Evolutionary conservation across 768 basidiomycete genomes (phyloP).

Genomic region (Tylopilus cervinicoccineus): DNA sequence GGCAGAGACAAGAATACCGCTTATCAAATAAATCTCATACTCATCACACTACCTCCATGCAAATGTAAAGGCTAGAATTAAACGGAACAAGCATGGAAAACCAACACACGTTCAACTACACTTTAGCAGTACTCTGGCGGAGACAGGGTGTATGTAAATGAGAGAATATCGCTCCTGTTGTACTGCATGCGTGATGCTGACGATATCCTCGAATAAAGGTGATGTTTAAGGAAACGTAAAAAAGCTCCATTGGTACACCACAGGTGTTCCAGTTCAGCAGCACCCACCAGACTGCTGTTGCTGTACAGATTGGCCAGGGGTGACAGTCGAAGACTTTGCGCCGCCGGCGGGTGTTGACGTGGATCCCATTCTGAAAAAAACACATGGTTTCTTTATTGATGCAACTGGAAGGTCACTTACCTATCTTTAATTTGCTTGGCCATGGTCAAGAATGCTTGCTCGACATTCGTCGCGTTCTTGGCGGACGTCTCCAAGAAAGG

Average conservation of each 20-base stretch:
- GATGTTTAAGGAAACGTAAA: conserved; percentile 15
- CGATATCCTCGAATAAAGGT: conserved; percentile 22
- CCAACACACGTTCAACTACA: conserved; percentile 25
- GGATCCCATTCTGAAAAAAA: conserved; percentile 68
- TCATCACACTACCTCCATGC: background rate
- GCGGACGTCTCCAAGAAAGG: conserved; percentile 99
- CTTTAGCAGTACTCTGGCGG: conserved; percentile 21
- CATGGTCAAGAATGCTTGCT: conserved; percentile 99
- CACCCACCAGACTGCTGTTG: conserved; percentile 71
- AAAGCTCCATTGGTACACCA: conserved; percentile 15
- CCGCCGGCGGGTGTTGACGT: conserved; percentile 69
- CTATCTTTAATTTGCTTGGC: conserved; percentile 95
- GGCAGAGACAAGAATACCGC: background rate
- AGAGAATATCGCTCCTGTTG: conserved; percentile 31
- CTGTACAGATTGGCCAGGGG: conserved; percentile 79
- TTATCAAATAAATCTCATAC: background rate
- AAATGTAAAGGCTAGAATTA: conserved; percentile 16
- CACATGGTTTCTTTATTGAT: background rate
- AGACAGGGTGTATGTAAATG: conserved; percentile 33
- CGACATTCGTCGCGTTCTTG: conserved; percentile 97
- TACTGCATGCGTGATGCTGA: conserved; percentile 27
- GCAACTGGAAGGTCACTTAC: conserved; percentile 36
- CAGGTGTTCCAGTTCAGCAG: conserved; percentile 52
- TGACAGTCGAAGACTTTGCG: conserved; percentile 79
- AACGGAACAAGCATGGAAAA: too few species aligned